Conservation (phyloP, 208 protist species). For the Crithidia acanthocephali region DNA sequence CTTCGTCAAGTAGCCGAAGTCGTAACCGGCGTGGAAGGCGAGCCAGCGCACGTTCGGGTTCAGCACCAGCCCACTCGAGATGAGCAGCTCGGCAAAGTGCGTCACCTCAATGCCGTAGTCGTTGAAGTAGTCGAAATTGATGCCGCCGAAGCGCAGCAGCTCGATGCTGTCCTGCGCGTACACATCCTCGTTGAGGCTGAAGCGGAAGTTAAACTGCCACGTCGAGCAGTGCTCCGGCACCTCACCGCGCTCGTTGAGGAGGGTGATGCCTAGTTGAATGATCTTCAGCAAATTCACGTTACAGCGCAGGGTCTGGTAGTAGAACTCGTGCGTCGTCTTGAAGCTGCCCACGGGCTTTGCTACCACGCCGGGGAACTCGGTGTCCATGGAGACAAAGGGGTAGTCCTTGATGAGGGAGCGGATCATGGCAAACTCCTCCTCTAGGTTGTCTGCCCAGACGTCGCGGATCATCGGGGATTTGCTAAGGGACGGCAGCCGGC, state of each 20-base stretch:
- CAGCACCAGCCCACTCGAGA: conserved; percentile 96
- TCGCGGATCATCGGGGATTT: conserved; percentile 94
- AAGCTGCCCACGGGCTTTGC: conserved; percentile 96
- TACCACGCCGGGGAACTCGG: conserved; percentile 99
- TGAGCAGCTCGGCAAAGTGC: conserved; percentile 98
- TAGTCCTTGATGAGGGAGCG: conserved; percentile 95
- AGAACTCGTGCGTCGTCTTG: conserved; percentile 94
- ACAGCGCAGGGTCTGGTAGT: conserved; percentile 97
- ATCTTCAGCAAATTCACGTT: conserved; percentile 99
- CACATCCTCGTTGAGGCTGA: conserved; percentile 97
- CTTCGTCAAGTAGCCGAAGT: conserved; percentile 99
- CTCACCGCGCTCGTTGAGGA: conserved; percentile 97
- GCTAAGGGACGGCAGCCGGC: conserved; percentile 74
- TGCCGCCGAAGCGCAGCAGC: conserved; percentile 95
- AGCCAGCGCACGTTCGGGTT: conserved; percentile 97
- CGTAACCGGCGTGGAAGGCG: conserved; percentile 98
- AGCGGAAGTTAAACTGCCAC: conserved; percentile 99
- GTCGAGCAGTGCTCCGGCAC: conserved; percentile 94
- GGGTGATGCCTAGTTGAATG: conserved; percentile 99
- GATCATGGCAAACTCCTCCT: conserved; percentile 96
- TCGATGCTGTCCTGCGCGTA: conserved; percentile 98
- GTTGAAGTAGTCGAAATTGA: conserved; percentile 97
- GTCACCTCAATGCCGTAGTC: conserved; percentile 96
- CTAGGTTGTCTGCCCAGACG: conserved; percentile 98
- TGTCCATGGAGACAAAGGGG: conserved; percentile 98